Percentiles rank a stretch among this genome's conserved stretches.
Evolutionary conservation across 441 rosid species (phyloP).

Genomic region (Pelargonium fulgidum): DNA sequence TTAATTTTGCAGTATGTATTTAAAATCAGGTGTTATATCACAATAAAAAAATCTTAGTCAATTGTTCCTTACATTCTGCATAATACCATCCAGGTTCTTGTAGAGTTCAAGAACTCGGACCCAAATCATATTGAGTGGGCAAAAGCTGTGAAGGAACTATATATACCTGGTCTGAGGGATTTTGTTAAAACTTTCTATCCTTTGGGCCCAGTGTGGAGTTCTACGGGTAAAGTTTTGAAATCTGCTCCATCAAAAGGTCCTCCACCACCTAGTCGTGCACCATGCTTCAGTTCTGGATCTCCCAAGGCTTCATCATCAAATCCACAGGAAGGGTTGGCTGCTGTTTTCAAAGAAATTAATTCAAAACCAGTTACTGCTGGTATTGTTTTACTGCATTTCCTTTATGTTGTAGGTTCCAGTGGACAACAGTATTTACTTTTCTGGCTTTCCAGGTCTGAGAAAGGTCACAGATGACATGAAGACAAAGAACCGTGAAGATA

Average conservation of each 20-base stretch:
- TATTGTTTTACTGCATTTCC: constrained; percentile 21
- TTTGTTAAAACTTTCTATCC: constrained; percentile 81
- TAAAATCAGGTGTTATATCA: background rate
- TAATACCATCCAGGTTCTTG: constrained; percentile 54
- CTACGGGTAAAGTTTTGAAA: constrained; percentile 44
- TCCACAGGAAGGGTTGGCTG: constrained; percentile 82
- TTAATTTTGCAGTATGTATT: background rate
- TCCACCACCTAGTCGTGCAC: constrained; percentile 80
- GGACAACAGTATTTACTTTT: constrained; percentile 15
- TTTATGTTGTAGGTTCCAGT: constrained; percentile 18
- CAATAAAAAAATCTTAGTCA: background rate
- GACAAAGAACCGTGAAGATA: constrained; percentile 69
- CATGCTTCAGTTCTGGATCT: constrained; percentile 60
- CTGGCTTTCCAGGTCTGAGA: constrained; percentile 51
- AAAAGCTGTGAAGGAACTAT: constrained; percentile 82
- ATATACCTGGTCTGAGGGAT: constrained; percentile 78
- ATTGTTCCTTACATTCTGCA: constrained; percentile 11
- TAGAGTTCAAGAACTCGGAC: constrained; percentile 73
- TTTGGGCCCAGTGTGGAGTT: constrained; percentile 87
- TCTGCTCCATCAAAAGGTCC: constrained; percentile 59
- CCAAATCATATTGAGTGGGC: constrained; percentile 97
- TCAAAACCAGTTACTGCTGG: constrained; percentile 65
- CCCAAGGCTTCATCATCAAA: constrained; percentile 68
- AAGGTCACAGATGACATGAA: constrained; percentile 92
- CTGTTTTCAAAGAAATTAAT: constrained; percentile 83